These are phyloP conservation scores for Avicennia marina DNA, from an alignment of 257 asterid genomes.

Conservation along the genomic window DNA sequence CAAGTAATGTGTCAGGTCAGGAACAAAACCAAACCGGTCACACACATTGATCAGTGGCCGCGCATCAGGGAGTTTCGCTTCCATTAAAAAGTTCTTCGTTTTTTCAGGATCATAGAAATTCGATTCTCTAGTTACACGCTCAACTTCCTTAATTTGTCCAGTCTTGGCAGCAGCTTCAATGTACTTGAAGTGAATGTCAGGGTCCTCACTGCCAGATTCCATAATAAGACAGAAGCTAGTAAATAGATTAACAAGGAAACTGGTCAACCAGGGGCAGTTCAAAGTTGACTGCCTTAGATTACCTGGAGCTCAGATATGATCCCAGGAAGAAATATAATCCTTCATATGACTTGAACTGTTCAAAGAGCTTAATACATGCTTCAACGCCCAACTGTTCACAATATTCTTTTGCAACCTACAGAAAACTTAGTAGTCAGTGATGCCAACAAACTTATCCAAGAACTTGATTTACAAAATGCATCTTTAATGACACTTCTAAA, in stretches of 20 bases:
- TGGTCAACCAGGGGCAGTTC: slow-evolving; percentile 6
- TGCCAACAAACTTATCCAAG: background rate
- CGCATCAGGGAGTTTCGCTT: slow-evolving; percentile 98
- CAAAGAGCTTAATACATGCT: slow-evolving; percentile 87
- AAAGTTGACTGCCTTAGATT: slow-evolving; percentile 14
- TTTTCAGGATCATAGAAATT: slow-evolving; percentile 93
- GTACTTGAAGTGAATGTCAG: slow-evolving; percentile 97
- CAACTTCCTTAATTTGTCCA: slow-evolving; percentile 98
- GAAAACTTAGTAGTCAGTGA: slow-evolving; percentile 17
- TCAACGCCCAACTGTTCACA: slow-evolving; percentile 98
- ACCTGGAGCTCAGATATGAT: slow-evolving; percentile 98
- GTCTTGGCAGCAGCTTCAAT: slow-evolving; percentile 99
- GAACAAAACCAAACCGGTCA: slow-evolving; percentile 98
- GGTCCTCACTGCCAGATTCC: slow-evolving; percentile 80
- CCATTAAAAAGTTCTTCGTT: slow-evolving; percentile 96
- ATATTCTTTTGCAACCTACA: slow-evolving; percentile 94
- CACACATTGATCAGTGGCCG: slow-evolving; percentile 96
- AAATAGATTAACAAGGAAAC: background rate
- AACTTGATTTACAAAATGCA: background rate
- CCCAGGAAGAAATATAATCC: slow-evolving; percentile 97
- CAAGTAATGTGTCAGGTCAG: slow-evolving; percentile 95
- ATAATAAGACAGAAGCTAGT: slow-evolving; percentile 13
- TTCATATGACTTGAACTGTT: slow-evolving; percentile 97
- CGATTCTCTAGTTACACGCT: slow-evolving; percentile 98
- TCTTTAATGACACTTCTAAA: background rate